Base-by-base conservation (phyloP, 768 basidiomycete genomes). In the Trametes coccinea region DNA sequence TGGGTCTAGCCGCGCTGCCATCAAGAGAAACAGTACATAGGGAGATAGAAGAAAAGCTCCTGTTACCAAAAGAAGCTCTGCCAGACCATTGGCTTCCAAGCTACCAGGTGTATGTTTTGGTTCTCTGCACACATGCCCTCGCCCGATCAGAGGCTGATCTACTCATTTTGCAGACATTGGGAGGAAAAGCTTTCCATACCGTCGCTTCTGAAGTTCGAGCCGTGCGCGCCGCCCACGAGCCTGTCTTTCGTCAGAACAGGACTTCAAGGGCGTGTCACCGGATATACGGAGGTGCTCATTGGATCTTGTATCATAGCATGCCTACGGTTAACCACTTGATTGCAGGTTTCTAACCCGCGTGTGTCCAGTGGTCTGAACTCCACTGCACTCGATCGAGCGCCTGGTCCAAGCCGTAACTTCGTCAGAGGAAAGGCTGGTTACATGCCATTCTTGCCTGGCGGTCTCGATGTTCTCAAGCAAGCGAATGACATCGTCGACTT, bases 361-460 rank as follows among this genome's bases (percentile, higher is more conserved):
- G 70, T 81, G n/a, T 72, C 82, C 16, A 88, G 86, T 14, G 91
- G 92, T 16, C 78, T 92, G 4, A 92, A 88, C 2, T 97, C 95
- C 10, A 93, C 92, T 2, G 92, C 92, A 31, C 74, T 95, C 60
- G 84, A 89, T 62, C 85, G 96, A 52, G 90, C 92, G 3, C 95
- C 95, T 7, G 93, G 87, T 13, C 83, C 89, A 0, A 81, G 80
- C 59, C 81, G 84, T 56, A 88, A 84, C 57, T 98, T 98, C 74
- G 95, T 98, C 17, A 81, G 95, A 59, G 97, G 97, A 47, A 97
- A 96, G 74, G 90, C 94, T 22, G 90, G 90, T 46, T 86, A 95
- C 75, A 85, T 95, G 8, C 97, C 97, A 1, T 98, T 98, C 74
- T 84, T 87, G 77, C 97, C 97, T 5, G 97, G 97, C 48, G 97